Conservation (phyloP, 192 early-diverging fungal species). For the Obelidium mucronatum region DNA sequence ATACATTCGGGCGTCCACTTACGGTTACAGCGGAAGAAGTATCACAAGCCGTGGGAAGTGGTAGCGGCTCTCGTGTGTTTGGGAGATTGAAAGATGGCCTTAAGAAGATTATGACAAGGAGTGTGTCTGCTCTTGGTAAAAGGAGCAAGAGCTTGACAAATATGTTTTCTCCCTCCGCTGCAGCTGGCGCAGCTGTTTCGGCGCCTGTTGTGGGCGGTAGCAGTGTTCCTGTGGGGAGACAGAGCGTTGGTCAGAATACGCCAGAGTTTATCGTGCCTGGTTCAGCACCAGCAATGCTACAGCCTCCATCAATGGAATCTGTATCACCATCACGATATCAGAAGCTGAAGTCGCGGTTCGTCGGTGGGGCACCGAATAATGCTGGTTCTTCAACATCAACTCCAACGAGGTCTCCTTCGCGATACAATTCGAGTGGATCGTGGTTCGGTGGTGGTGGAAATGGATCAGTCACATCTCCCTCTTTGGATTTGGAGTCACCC, state of each 20-base stretch:
- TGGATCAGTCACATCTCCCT: neutral
- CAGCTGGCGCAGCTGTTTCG: too few species aligned
- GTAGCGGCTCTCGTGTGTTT: constrained; percentile 64
- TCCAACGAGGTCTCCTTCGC: neutral
- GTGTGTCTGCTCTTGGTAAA: neutral
- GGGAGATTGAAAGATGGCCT: constrained; percentile 24
- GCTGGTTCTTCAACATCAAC: neutral
- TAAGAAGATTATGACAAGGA: constrained; percentile 12
- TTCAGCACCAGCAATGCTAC: neutral
- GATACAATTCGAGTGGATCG: neutral
- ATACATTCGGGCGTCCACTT: constrained; percentile 65
- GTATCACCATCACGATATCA: neutral
- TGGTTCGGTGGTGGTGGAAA: neutral
- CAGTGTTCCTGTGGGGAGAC: neutral
- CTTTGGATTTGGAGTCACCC: too few species aligned
- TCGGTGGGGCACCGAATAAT: neutral
- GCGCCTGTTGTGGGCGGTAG: neutral
- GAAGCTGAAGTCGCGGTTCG: neutral
- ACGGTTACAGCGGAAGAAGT: constrained; percentile 86
- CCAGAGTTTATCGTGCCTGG: neutral
- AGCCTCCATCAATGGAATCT: neutral
- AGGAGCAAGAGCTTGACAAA: constrained; percentile 18
- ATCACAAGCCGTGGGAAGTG: constrained; percentile 66
- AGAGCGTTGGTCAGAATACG: neutral
- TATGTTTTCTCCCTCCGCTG: constrained; percentile 5